A percentile compares a stretch with the other conserved stretches of the same genome.
Conservation (phyloP, 169 alveolate genomes). For the Eimeria falciformis region DNA sequence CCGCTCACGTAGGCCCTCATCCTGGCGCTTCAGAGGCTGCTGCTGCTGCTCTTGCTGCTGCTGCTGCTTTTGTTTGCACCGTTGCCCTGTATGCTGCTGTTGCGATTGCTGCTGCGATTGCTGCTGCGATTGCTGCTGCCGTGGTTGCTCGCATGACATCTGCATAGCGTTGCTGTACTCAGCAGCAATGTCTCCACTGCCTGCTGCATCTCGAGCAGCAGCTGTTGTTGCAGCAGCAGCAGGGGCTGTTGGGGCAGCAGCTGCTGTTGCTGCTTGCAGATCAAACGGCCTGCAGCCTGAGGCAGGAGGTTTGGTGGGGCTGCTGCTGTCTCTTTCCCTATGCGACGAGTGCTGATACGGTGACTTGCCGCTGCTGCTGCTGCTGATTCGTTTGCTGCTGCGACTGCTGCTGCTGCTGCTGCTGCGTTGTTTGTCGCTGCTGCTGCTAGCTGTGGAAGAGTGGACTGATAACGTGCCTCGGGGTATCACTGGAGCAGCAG, state of each 20-base stretch:
- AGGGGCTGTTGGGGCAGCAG: not conserved
- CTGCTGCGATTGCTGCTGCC: not conserved
- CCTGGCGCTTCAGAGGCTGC: not conserved
- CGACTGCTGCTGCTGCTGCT: not conserved
- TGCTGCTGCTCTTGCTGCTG: slow-evolving; percentile 13
- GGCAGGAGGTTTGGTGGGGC: too few species aligned
- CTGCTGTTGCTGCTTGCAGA: not conserved
- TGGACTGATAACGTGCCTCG: too few species aligned
- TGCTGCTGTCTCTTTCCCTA: too few species aligned
- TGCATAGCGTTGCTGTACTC: not conserved
- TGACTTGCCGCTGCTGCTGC: slow-evolving; percentile 6
- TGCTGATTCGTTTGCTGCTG: not conserved
- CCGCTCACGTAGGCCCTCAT: not conserved
- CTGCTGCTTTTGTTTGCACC: not conserved
- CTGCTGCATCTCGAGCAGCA: not conserved
- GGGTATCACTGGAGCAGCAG: too few species aligned
- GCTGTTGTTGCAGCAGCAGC: not conserved
- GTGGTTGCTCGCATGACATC: too few species aligned
- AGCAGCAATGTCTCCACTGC: not conserved
- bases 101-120: not conserved
- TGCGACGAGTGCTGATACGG: too few species aligned
- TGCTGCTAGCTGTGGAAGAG: too few species aligned
- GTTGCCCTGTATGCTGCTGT: not conserved
- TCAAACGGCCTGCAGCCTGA: too few species aligned
- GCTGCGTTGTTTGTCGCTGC: not conserved